These are phyloP conservation scores for Niebla homalea DNA, from an alignment of 495 filamentous ascomycete species.

Conservation along the genomic window DNA sequence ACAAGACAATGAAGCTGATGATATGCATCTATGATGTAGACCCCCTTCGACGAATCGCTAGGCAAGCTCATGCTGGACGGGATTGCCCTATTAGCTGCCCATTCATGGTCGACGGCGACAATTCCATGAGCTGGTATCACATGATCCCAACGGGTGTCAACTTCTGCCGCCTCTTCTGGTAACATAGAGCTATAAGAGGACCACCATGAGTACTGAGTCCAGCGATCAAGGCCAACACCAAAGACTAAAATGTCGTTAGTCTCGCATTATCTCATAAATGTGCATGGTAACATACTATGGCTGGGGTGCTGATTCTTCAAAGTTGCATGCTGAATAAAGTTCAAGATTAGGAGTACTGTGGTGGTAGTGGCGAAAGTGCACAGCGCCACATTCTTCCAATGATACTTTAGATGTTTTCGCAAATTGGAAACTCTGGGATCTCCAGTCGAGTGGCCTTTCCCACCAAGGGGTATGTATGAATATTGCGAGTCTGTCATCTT, in stretches of 20 bases:
- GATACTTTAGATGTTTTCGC: too few species aligned
- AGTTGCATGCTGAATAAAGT: too few species aligned
- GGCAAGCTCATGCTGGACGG: neutral
- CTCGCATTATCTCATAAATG: neutral
- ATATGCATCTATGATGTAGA: slow-evolving; percentile 5
- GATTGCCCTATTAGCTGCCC: neutral
- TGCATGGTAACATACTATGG: too few species aligned
- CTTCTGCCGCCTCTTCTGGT: slow-evolving; percentile 1
- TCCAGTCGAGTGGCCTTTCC: too few species aligned
- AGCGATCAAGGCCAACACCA: neutral
- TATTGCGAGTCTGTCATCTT: too few species aligned
- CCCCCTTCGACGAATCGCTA: neutral
- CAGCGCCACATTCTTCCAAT: too few species aligned
- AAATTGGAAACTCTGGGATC: too few species aligned
- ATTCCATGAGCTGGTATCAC: neutral
- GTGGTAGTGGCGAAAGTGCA: too few species aligned
- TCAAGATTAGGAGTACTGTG: too few species aligned
- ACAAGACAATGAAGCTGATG: slow-evolving; percentile 9
- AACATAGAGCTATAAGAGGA: neutral
- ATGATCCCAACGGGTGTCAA: neutral
- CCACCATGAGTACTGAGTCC: neutral
- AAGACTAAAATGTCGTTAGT: neutral
- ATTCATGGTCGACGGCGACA: neutral
- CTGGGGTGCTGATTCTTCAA: too few species aligned
- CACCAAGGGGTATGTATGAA: too few species aligned